A percentile compares a stretch with the other conserved stretches of the same genome.
Evolutionary conservation across 805 yeast genomes (phyloP).

Genomic region (Spathaspora gorwiae): DNA sequence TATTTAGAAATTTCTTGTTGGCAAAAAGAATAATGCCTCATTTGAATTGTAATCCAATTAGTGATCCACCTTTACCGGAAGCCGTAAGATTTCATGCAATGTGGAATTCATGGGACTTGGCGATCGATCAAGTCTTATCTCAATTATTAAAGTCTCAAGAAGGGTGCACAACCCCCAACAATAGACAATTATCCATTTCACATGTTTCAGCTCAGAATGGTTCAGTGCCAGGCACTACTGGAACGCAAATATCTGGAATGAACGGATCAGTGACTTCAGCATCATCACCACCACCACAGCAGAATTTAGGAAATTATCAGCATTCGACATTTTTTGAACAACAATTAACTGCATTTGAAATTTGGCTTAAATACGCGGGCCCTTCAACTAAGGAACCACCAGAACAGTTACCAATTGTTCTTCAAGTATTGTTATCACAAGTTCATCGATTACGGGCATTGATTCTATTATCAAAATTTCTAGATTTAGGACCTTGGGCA

Average conservation of each 20-base stretch:
- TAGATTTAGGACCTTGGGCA: conserved; percentile 97
- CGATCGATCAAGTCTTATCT: conserved; percentile 87
- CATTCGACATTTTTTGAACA: conserved; percentile 95
- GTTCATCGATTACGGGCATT: conserved; percentile 90
- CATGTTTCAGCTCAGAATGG: conserved; percentile 1
- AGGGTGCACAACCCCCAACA: neutral
- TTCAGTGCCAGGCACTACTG: neutral
- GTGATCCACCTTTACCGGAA: conserved; percentile 90
- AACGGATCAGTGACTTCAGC: conserved; percentile 1
- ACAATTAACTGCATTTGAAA: conserved; percentile 91
- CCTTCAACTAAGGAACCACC: conserved; percentile 83
- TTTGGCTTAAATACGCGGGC: conserved; percentile 86
- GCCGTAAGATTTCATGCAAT: conserved; percentile 74
- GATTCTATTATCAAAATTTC: conserved; percentile 73
- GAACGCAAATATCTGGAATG: neutral
- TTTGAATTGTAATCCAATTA: conserved; percentile 88
- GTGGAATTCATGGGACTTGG: conserved; percentile 99
- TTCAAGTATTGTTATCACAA: conserved; percentile 89
- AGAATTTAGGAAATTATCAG: conserved; percentile 52
- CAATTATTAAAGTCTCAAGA: conserved; percentile 46
- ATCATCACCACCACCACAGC: conserved; percentile 4
- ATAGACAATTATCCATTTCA: neutral
- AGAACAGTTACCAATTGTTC: conserved; percentile 88
- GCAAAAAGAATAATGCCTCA: conserved; percentile 94
- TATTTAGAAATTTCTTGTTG: conserved; percentile 84